phyloP scores from a whole-genome alignment of 2,329 filamentous ascomycete genomes.

The Talaromyces verruculosus region DNA sequence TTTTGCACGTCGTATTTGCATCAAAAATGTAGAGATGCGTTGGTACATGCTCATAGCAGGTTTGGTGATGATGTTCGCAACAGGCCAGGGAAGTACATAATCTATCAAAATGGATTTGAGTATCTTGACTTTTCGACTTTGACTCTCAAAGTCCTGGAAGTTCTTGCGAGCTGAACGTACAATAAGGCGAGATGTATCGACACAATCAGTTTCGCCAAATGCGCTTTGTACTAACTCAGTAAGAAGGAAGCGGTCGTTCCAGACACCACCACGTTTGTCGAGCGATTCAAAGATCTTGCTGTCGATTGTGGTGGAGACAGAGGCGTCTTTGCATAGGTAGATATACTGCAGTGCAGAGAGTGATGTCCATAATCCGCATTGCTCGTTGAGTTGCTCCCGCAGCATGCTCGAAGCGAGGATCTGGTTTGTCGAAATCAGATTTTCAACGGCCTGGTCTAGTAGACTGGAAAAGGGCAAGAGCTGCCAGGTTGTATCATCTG shows the following conservation, averaged over 20 bases:
- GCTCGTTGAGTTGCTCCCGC: slow-evolving; percentile 64
- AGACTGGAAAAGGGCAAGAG: slow-evolving; percentile 59
- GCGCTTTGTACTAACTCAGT: slow-evolving; percentile 75
- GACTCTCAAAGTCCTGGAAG: slow-evolving; percentile 47
- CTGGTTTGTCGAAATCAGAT: slow-evolving; percentile 76
- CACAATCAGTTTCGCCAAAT: slow-evolving; percentile 54
- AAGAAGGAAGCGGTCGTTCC: slow-evolving; percentile 79
- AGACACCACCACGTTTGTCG: slow-evolving; percentile 59
- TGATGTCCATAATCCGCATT: slow-evolving; percentile 65
- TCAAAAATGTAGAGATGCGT: slow-evolving; percentile 68
- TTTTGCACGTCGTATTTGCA: slow-evolving; percentile 73
- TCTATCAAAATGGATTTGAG: slow-evolving; percentile 64
- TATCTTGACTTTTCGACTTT: slow-evolving; percentile 60
- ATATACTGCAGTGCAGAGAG: slow-evolving; percentile 68
- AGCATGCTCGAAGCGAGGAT: slow-evolving; percentile 67
- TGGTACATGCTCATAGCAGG: slow-evolving; percentile 67
- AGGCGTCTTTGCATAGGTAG: slow-evolving; percentile 75
- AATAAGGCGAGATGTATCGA: slow-evolving; percentile 64
- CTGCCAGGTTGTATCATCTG: slow-evolving; percentile 41
- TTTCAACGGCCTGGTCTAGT: slow-evolving; percentile 68
- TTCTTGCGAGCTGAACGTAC: slow-evolving; percentile 52
- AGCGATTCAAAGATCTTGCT: slow-evolving; percentile 72
- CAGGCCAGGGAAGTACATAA: slow-evolving; percentile 66
- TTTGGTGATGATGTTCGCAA: slow-evolving; percentile 70
- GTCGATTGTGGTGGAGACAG: slow-evolving; percentile 64